These are phyloP conservation scores for Mariannaea elegans DNA, from an alignment of 2,329 filamentous ascomycete species.

Conservation along the genomic window DNA sequence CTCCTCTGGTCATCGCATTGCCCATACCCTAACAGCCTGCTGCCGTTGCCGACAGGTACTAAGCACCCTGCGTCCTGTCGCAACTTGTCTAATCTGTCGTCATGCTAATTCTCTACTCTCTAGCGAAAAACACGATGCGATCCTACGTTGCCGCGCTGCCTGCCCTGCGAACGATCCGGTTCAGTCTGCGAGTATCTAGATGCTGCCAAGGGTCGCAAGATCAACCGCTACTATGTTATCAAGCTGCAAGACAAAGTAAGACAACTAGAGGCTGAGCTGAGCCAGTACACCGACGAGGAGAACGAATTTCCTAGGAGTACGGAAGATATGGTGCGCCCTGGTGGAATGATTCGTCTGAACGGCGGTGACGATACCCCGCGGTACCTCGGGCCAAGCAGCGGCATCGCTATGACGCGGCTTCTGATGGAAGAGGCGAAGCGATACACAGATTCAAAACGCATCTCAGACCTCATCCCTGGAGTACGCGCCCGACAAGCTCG, in stretches of 20 bases:
- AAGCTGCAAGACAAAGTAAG: slow-evolving; percentile 88
- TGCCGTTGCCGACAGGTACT: slow-evolving; percentile 81
- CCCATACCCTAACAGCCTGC: slow-evolving; percentile 82
- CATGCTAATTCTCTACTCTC: slow-evolving; percentile 26
- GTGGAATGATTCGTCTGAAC: slow-evolving; percentile 84
- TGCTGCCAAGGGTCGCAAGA: slow-evolving; percentile 83
- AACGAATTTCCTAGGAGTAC: slow-evolving; percentile 73
- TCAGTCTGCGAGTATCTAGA: slow-evolving; percentile 96
- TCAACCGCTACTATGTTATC: slow-evolving; percentile 92
- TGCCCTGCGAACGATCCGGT: slow-evolving; percentile 91
- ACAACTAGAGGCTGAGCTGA: slow-evolving; percentile 82
- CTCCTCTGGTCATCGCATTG: slow-evolving; percentile 68
- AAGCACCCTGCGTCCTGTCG: slow-evolving; percentile 25
- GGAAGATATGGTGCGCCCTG: slow-evolving; percentile 87
- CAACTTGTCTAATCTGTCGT: slow-evolving; percentile 8
- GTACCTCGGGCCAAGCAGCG: slow-evolving; percentile 92
- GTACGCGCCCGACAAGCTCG: slow-evolving; percentile 63
- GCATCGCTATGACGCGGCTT: slow-evolving; percentile 91
- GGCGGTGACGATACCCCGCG: slow-evolving; percentile 87
- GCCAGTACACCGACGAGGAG: slow-evolving; percentile 80
- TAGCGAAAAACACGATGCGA: slow-evolving; percentile 97
- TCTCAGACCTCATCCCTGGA: slow-evolving; percentile 90
- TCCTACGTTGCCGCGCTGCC: slow-evolving; percentile 87
- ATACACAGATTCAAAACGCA: slow-evolving; percentile 88
- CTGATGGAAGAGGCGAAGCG: slow-evolving; percentile 97